Conservation (phyloP, 2,329 filamentous ascomycete species). For the Sporothrix sp. region DNA sequence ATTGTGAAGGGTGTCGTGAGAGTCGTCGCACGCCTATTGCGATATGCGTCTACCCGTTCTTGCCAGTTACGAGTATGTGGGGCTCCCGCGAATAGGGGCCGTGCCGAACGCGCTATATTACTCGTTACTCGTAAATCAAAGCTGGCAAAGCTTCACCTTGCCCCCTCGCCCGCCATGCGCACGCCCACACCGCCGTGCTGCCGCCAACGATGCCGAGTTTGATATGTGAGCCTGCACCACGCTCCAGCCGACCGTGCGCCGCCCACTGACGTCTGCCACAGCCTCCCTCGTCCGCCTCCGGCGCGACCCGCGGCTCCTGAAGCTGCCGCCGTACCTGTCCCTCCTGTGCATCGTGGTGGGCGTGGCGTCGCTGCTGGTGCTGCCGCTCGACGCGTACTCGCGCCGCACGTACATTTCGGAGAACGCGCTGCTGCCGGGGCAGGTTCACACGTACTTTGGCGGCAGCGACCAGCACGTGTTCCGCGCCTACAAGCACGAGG, state of each 20-base stretch:
- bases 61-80: neutral
- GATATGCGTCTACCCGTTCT: conserved; percentile 11
- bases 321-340: conserved; percentile 80
- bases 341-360: conserved; percentile 76
- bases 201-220: conserved; percentile 40
- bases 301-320: conserved; percentile 70
- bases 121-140: conserved; percentile 1
- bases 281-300: conserved; percentile 60
- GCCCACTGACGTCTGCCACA: conserved; percentile 23
- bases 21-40: no score
- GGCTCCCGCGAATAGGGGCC: conserved; percentile 5
- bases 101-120: conserved; percentile 7
- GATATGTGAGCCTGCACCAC: conserved; percentile 35
- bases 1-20: no score
- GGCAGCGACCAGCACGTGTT: conserved; percentile 95
- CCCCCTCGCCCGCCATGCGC: neutral
- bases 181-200: neutral
- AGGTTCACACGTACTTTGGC: conserved; percentile 96
- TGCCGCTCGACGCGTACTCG: conserved; percentile 86
- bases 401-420: conserved; percentile 93
- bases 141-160: conserved; percentile 3
- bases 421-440: conserved; percentile 87
- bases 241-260: neutral
- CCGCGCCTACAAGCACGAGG: conserved; percentile 77
- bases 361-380: conserved; percentile 77